Percentiles rank a stretch among this genome's conserved stretches.
phyloP scores from a whole-genome alignment of 768 basidiomycete species.

The Mycena chlorophos region DNA sequence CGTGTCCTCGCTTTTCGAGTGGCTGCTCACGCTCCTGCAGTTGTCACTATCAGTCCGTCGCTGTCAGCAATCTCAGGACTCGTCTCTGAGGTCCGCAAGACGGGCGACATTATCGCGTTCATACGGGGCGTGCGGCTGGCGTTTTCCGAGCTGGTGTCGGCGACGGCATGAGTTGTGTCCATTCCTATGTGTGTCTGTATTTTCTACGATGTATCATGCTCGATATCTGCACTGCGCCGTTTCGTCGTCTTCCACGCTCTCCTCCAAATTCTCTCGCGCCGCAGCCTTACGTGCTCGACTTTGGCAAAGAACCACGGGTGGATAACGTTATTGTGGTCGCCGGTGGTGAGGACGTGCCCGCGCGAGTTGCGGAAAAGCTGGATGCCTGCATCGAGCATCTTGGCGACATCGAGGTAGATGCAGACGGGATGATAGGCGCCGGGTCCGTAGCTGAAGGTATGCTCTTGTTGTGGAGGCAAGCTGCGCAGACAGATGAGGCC shows the following conservation, averaged over 20 bases:
- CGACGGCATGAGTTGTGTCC: no score
- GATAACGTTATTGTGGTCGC: constrained; percentile 5
- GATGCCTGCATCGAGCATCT: constrained; percentile 8
- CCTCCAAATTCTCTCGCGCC: no score
- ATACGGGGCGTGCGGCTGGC: constrained; percentile 64
- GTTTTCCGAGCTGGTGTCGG: constrained; percentile 40
- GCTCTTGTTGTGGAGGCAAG: background rate
- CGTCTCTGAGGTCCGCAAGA: constrained; percentile 68
- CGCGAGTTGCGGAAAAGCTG: background rate
- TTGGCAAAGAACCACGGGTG: constrained; percentile 11
- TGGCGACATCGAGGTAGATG: constrained; percentile 7
- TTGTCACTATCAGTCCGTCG: constrained; percentile 76
- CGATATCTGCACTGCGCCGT: no score
- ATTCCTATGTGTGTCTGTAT: no score
- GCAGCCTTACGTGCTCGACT: no score
- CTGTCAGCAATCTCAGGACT: constrained; percentile 67
- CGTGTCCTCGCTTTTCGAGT: background rate
- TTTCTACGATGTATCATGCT: no score
- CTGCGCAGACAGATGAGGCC: background rate
- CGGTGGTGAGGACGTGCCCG: constrained; percentile 12
- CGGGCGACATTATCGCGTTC: constrained; percentile 69
- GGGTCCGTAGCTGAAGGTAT: background rate
- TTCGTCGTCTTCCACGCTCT: no score
- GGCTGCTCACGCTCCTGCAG: constrained; percentile 39
- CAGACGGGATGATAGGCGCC: background rate